Conservation (phyloP, 2,329 filamentous ascomycete genomes). For the Coniochaeta sp. region DNA sequence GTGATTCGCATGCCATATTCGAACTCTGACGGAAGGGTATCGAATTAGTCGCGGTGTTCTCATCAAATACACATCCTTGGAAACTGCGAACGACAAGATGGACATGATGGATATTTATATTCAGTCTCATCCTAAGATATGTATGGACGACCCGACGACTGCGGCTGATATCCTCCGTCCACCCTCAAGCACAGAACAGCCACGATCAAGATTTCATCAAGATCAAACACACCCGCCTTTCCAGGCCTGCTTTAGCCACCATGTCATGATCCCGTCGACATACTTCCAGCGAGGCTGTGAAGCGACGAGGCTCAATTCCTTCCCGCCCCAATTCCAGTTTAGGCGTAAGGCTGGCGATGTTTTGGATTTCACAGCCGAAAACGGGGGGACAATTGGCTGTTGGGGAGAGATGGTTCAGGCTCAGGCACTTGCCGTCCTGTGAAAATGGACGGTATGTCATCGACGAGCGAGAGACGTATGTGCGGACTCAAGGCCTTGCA, state of each 20-base stretch:
- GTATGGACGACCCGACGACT: too few relatives aligned
- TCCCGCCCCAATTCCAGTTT: constrained; percentile 1
- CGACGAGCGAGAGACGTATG: neutral
- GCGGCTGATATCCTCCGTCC: neutral
- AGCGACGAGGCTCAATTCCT: constrained; percentile 3
- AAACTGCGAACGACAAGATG: neutral
- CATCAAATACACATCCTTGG: too few relatives aligned
- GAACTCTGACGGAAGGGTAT: too few relatives aligned
- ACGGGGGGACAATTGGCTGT: neutral
- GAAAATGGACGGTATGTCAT: neutral
- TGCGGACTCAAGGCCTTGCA: neutral
- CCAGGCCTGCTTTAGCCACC: constrained; percentile 9
- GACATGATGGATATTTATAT: neutral
- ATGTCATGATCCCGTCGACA: neutral
- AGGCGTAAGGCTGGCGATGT: constrained; percentile 2
- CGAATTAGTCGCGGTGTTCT: too few relatives aligned
- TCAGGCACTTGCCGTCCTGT: neutral
- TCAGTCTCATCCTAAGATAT: neutral
- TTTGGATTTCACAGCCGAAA: constrained; percentile 4
- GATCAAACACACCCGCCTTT: constrained; percentile 7
- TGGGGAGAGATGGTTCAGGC: neutral
- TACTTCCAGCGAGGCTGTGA: neutral
- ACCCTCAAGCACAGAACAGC: neutral
- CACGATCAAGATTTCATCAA: constrained; percentile 4
- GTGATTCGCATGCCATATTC: too few relatives aligned